Evolutionary conservation across 306 rosid species (phyloP).

Genomic region (Malus domestica): DNA sequence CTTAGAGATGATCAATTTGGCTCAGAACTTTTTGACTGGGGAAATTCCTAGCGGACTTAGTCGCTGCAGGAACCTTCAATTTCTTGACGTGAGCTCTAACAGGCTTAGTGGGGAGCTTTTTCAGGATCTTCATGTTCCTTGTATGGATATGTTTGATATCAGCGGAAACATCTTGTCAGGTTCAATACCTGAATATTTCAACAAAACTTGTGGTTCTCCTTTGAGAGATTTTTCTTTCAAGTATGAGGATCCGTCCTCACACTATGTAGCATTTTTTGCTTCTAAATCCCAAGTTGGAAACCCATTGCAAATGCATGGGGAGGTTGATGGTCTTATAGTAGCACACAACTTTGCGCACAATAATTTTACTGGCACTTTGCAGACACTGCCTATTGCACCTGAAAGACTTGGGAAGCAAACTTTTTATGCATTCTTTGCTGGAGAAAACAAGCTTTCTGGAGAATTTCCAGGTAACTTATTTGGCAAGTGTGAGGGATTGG

Average conservation of each 20-base stretch:
- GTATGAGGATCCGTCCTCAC: constrained; percentile 8
- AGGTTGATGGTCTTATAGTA: constrained; percentile 25
- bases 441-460: constrained; percentile 61
- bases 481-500: constrained; percentile 53
- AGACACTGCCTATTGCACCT: constrained; percentile 50
- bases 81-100: constrained; percentile 62
- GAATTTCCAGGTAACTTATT: constrained; percentile 50
- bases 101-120: constrained; percentile 56
- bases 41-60: constrained; percentile 44
- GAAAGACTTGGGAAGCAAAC: constrained; percentile 39
- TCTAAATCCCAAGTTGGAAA: constrained; percentile 31
- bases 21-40: constrained; percentile 58
- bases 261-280: constrained; percentile 46
- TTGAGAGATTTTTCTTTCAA: constrained; percentile 24
- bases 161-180: constrained; percentile 63
- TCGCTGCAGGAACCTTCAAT: constrained; percentile 57
- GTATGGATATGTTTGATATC: constrained; percentile 74
- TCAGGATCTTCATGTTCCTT: constrained; percentile 51
- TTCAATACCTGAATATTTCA: constrained; percentile 43
- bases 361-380: constrained; percentile 44
- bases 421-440: constrained; percentile 47
- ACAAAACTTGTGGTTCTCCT: constrained; percentile 26
- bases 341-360: constrained; percentile 69
- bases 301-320: constrained; percentile 19
- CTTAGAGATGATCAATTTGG: constrained; percentile 76